Evolutionary conservation across 1,139 yeast genomes (phyloP).

Genomic region (Blastobotrys aristatus): DNA sequence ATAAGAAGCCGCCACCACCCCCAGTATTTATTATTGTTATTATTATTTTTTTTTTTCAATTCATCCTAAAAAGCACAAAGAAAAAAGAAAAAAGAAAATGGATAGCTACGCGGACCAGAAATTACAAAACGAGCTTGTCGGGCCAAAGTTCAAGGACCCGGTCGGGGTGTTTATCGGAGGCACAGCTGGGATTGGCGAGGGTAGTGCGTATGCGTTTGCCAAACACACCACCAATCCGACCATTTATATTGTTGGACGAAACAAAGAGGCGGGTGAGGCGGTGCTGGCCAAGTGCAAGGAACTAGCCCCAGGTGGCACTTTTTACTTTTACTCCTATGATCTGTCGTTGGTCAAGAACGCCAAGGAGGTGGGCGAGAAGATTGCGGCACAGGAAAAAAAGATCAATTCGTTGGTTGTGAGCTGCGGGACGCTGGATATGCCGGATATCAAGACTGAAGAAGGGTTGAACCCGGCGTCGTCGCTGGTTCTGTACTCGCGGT

Average conservation of each 20-base stretch:
- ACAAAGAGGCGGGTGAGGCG: conserved; percentile 22
- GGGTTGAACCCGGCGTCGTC: neutral
- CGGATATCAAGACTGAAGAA: neutral
- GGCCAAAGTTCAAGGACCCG: no score
- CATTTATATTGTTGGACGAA: conserved; percentile 33
- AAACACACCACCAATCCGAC: conserved; percentile 26
- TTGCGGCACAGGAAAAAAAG: neutral
- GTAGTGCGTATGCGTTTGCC: conserved; percentile 30
- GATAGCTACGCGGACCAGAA: no score
- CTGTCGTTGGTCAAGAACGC: neutral
- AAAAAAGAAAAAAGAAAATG: no score
- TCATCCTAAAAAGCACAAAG: no score
- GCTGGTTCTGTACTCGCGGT: neutral
- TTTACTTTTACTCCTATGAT: no score
- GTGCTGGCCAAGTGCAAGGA: conserved; percentile 22
- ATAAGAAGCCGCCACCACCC: no score
- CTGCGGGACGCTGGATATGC: neutral
- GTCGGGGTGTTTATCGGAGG: conserved; percentile 34
- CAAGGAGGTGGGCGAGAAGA: neutral
- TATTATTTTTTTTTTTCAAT: no score
- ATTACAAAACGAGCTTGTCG: no score
- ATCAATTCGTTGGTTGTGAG: neutral
- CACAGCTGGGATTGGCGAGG: conserved; percentile 33
- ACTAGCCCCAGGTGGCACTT: no score
- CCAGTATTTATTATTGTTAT: no score